Evolutionary conservation across 2,329 filamentous ascomycete species (phyloP), one percentile per base, ranked within the genome.

Genomic region (Aspergillus eucalypticola): DNA sequence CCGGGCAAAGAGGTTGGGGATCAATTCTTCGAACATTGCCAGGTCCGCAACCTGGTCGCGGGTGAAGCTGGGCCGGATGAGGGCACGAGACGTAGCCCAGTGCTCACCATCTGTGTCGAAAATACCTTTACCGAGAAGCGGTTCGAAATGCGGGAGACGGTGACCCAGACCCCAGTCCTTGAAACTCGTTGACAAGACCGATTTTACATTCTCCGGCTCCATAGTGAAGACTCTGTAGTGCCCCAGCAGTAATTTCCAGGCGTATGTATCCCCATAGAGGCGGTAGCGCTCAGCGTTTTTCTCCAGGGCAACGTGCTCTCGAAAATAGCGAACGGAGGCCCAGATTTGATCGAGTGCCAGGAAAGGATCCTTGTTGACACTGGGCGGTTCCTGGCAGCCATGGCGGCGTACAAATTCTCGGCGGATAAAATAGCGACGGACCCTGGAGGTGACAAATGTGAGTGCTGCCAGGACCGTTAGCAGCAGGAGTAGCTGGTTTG

Each of bases 51-150:
- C 32, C 44, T 56, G 44, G 19, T 56, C 13, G 11, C 29, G 44
- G 19, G 21, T 29, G 44, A 56, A 56, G 21, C 19, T 56, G 8
- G 54, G 54, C 21, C 54, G 29, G 44, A 56, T n/a, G 13, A 56
- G 46, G 17, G 54, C 54, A 23, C 54, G 54, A 17, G 42, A 48
- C n/a, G 8, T 7, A 5, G 17, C 54, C 54, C 54, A 56, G 15
- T 23, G 13, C 8, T 23, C 19, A 11, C 54, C 54, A 29, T 56
- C 54, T 8, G 29, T 39, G 19, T 39, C 46, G 10, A 51, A 56
- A 8, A 56, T 49, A 2, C 54, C 54, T 19, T 25, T 27, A 8
- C 54, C 54, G 10, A 56, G 44, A n/a, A 56, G 23, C 7, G 42
- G 19, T 11, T 25, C 17, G 6, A 13, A 49, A 19, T 25, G 27